Evolutionary conservation across 2,329 filamentous ascomycete genomes (phyloP), one percentile per base, ranked within the genome.

Genomic region (Whalleya microplaca): DNA sequence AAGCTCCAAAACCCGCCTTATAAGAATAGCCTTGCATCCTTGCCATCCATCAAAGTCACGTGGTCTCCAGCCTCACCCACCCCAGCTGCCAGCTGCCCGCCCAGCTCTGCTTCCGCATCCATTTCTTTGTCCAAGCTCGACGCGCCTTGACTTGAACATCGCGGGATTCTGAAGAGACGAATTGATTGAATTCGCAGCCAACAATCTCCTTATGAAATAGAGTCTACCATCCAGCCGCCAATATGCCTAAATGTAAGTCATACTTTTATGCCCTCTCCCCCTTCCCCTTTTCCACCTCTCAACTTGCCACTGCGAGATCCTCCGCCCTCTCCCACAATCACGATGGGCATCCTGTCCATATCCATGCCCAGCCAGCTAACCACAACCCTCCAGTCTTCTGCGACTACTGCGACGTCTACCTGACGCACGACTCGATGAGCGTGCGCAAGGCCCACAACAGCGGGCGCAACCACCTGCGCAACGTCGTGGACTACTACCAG

Each of bases 401-500:
- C 83, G 95, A 99, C 76, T 99, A 99, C 78, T 99, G 95, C 85
- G 95, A 99, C 89, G 95, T 99, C 76, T 99, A 99, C 84, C 90
- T 99, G 69, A 99, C 95, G 66, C 95, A 99, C 84, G 95, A 99
- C 83, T 96, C 92, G 45, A 98, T 98, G 94, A 96, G 92, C 78
- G 95, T 99, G 77, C 93, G 95, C 69, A 98, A 98, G 80, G 95
- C 95, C 48, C 95, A 99, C 78, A 99, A 99, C 81, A 90, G 87
- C 73, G 95, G 95, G 61, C 87, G 94, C 69, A 99, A 99, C 79
- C 95, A 99, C 73, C 80, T 99, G 62, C 91, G 95, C 71, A 99
- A 99, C 76, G 95, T 99, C 27, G 89, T 97, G 68, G 93, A 97
- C 73, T 99, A 99, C 79, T 99, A 99, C 76, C 93, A 98, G 79